Percentiles rank a stretch among this genome's conserved stretches.
These are phyloP conservation scores for Ensete glaucum DNA, from an alignment of 176 grass and related monocot genomes.

Conservation along the genomic window DNA sequence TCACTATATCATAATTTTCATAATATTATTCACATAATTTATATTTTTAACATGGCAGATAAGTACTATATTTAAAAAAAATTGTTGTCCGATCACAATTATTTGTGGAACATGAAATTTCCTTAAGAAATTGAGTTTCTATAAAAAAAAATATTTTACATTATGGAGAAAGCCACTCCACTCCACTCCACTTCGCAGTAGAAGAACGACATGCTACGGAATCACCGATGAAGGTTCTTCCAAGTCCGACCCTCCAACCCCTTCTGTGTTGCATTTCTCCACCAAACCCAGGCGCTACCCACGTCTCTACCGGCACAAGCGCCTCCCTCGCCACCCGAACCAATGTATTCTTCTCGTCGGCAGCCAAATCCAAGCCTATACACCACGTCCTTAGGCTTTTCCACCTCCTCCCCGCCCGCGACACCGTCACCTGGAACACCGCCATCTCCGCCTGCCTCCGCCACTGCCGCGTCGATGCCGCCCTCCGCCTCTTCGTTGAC, in stretches of 20 bases:
- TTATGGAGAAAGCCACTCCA: too few species aligned
- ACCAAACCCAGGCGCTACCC: background rate
- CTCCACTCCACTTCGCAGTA: too few species aligned
- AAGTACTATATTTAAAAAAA: too few species aligned
- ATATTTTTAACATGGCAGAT: too few species aligned
- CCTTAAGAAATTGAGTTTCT: too few species aligned
- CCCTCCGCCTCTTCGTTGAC: slow-evolving; percentile 25
- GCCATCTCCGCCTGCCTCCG: slow-evolving; percentile 37
- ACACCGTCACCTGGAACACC: slow-evolving; percentile 36
- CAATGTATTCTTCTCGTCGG: slow-evolving; percentile 27
- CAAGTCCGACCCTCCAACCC: background rate
- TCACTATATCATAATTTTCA: too few species aligned
- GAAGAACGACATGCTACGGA: too few species aligned
- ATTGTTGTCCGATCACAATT: too few species aligned
- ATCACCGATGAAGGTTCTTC: background rate
- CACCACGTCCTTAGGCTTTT: slow-evolving; percentile 23
- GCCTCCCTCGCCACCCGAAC: slow-evolving; percentile 10
- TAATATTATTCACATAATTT: too few species aligned
- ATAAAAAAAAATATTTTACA: too few species aligned
- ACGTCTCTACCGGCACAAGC: background rate
- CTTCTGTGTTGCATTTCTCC: background rate
- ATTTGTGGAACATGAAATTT: too few species aligned
- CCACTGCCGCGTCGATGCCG: background rate
- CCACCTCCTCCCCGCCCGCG: slow-evolving; percentile 30
- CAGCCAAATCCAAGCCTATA: slow-evolving; percentile 22